Evolutionary conservation across 495 filamentous ascomycete species (phyloP), one percentile per base, ranked within the genome.

Genomic region (Penicillium egyptiacum): DNA sequence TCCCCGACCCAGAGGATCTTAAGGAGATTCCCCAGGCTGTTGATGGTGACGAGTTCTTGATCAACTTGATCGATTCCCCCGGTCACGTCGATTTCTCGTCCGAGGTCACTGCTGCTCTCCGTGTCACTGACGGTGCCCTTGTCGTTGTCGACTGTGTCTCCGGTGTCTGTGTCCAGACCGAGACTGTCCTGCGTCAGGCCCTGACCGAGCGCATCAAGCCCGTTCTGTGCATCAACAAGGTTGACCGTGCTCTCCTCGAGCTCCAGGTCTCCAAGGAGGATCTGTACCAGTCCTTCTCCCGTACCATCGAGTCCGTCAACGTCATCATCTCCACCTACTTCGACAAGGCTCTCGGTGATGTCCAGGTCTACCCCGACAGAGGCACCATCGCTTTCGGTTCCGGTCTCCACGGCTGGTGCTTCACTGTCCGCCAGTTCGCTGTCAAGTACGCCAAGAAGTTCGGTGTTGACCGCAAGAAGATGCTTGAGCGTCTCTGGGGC

Each of bases 41-140:
- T 60, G 85, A 91, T 56, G 92, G 95, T 77, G 81, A 83, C 75
- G 91, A 97, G 75, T 99, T 99, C 86, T 84, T 99, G 85, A 93
- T 99, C 85, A 99, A 99, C 86, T 82, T 99, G 84, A 99, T 99
- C 79, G 94, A 99, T 77, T 99, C 94, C 28, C 94, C 94, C 59
- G 94, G 94, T 82, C 94, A 99, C 92, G 94, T 99, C 77, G 94
- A 99, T 81, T 99, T 99, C 88, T 99, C 94, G 22, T 99, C 94
- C 61, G 94, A 99, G 78, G 94, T 99, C 73, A 99, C 94, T 70
- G 94, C 94, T 74, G 94, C 94, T 71, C 92, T 99, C 68, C 94
- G 94, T 89, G 94, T 99, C 79, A 99, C 94, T 66, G 94, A 99
- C 71, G 94, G 94, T 88, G 94, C 94, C 63, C 88, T 99, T 60